Evolutionary conservation across 768 basidiomycete genomes (phyloP).

Genomic region (Russula abietina): DNA sequence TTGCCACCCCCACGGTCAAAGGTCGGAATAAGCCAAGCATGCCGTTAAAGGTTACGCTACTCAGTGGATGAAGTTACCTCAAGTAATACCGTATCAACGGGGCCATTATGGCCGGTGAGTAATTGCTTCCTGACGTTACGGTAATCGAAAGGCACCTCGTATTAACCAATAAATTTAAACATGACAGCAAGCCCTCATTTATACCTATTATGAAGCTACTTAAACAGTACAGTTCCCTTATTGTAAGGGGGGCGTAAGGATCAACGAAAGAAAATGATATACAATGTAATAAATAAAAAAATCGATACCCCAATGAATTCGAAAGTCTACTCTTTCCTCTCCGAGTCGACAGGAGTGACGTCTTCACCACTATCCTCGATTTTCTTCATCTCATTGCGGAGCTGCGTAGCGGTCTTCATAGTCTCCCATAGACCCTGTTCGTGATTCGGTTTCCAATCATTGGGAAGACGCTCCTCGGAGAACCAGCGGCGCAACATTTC

Average conservation of each 20-base stretch:
- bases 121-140: neutral
- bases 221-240: neutral
- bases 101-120: neutral
- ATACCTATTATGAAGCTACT: neutral
- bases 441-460: conserved; percentile 39
- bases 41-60: conserved; percentile 27
- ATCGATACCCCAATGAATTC: no score
- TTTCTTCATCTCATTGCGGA: neutral
- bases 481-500: conserved; percentile 40
- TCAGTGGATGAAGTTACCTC: neutral
- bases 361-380: neutral
- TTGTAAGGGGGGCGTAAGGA: neutral
- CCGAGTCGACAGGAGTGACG: neutral
- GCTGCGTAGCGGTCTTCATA: neutral
- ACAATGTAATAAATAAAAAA: no score
- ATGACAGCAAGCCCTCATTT: neutral
- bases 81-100: neutral
- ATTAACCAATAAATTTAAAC: neutral
- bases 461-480: conserved; percentile 52
- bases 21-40: conserved; percentile 25
- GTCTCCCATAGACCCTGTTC: conserved; percentile 15
- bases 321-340: no score
- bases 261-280: neutral
- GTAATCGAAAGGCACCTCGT: neutral
- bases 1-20: conserved; percentile 29